Base-by-base conservation (phyloP, 257 asterid species). In the Hygrophila difformis region DNA sequence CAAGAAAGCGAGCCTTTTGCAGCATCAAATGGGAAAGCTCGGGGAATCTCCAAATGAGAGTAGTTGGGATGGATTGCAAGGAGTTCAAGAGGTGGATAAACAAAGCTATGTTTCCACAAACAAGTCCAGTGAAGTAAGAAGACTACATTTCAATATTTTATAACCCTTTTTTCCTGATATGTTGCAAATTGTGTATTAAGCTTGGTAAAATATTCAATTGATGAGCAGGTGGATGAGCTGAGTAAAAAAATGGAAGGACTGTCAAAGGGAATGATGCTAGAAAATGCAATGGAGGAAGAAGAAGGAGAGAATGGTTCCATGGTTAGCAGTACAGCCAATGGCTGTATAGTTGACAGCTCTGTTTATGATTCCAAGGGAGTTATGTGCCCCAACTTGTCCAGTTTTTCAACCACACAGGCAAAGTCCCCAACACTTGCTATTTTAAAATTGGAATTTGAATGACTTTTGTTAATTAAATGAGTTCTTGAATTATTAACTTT, bases 331-430 rank as follows among this genome's bases (percentile, higher is more conserved):
- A 72, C 19, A 56, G 45, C n/a, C n/a, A n/a, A n/a, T n/a, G n/a
- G n/a, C n/a, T n/a, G n/a, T 31, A 64, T 79, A 26, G 59, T 68
- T 34, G 68, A 78, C 57, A 74, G 80, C 78, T 75, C 86, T 53
- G 78, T 89, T 65, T 79, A 89, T 5, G 60, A 72, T 40, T 70
- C 96, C 40, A 86, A 66, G 63, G 57, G 78, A 65, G 69, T 76
- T 11, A 73, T 74, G 39, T 61, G 49, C 28, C 51, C 71, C 10
- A 60, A 64, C 3, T 47, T 57, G 14, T 62, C 73, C 11, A 15
- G 55, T 59, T 46, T 51, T 16, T 53, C 73, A 0, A 39, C 56
- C 22, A 62, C 58, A 48, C 85, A 76, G 82, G 78, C 39, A 58
- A 54, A 24, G 22, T 49, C 24, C 39, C 15, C 6, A 3, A 43